A percentile compares a stretch with the other conserved stretches of the same genome.
Conservation (phyloP, 805 yeast genomes). For the Monosporozyma unispora region DNA sequence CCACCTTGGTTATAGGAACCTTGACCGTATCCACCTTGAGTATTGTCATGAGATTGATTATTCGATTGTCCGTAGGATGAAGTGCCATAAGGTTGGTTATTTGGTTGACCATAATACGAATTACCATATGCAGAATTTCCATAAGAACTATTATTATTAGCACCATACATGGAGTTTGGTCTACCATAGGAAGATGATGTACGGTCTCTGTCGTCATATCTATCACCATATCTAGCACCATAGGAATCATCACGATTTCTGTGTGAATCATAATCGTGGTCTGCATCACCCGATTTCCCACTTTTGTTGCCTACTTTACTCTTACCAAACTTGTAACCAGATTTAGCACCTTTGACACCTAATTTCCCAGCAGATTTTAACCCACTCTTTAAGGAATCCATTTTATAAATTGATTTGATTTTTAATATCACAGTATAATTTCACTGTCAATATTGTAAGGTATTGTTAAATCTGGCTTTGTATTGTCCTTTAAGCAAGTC, state of each 20-base stretch:
- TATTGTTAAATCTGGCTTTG: background rate
- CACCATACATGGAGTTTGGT: background rate
- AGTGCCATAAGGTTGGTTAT: background rate
- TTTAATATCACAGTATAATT: background rate
- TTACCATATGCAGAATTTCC: background rate
- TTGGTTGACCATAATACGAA: background rate
- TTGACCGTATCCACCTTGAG: background rate
- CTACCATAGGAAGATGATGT: background rate
- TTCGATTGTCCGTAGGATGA: background rate
- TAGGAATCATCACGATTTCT: slow-evolving; percentile 1
- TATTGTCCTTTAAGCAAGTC: background rate
- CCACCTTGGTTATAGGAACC: background rate
- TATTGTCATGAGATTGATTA: background rate
- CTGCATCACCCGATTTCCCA: slow-evolving; percentile 10
- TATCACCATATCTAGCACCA: background rate
- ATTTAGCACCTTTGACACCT: slow-evolving; percentile 31
- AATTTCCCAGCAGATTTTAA: slow-evolving; percentile 5
- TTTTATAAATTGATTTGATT: background rate
- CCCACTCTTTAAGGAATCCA: slow-evolving; percentile 32
- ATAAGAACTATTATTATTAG: background rate
- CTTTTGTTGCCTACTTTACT: slow-evolving; percentile 29
- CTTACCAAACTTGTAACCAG: slow-evolving; percentile 32
- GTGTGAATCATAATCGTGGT: slow-evolving; percentile 12
- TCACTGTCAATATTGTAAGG: background rate
- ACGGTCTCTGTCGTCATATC: background rate